Percentiles rank a stretch among this genome's conserved stretches.
phyloP scores from a whole-genome alignment of 176 grass and related monocot genomes.

The Avena insularis region DNA sequence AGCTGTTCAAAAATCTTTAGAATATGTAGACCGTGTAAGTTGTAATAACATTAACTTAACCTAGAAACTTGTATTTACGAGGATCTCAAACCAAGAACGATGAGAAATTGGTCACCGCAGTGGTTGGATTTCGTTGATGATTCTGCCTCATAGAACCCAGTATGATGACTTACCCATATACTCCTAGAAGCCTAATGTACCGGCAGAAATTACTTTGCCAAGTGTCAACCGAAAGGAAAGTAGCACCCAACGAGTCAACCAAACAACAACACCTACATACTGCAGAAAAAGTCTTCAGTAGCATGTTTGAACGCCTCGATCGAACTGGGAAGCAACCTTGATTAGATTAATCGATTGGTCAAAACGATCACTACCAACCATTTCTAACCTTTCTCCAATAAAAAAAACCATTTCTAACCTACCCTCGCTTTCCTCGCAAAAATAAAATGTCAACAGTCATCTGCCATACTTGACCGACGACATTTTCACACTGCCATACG shows the following conservation, averaged over 20 bases:
- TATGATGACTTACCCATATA: no score
- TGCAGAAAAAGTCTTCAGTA: not conserved
- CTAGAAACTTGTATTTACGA: no score
- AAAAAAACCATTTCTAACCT: conserved; percentile 16
- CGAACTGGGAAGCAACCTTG: not conserved
- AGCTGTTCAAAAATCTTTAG: no score
- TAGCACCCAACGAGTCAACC: not conserved
- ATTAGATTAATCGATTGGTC: conserved; percentile 17
- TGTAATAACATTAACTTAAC: no score
- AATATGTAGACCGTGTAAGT: no score
- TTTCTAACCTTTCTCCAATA: no score
- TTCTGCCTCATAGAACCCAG: no score
- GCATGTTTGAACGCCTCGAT: conserved; percentile 23
- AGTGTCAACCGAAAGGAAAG: not conserved
- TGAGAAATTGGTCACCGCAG: no score
- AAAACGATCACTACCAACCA: conserved; percentile 1
- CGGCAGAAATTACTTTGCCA: not conserved
- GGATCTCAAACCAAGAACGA: no score
- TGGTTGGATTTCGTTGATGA: no score
- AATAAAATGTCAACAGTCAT: conserved; percentile 21
- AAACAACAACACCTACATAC: not conserved
- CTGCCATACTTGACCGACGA: conserved; percentile 41
- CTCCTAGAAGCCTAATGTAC: no score
- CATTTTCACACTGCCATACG: conserved; percentile 15
- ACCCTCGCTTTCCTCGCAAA: not conserved